These are phyloP conservation scores for Aureobasidium sp. DNA, from an alignment of 2,329 filamentous ascomycete species.

Conservation along the genomic window DNA sequence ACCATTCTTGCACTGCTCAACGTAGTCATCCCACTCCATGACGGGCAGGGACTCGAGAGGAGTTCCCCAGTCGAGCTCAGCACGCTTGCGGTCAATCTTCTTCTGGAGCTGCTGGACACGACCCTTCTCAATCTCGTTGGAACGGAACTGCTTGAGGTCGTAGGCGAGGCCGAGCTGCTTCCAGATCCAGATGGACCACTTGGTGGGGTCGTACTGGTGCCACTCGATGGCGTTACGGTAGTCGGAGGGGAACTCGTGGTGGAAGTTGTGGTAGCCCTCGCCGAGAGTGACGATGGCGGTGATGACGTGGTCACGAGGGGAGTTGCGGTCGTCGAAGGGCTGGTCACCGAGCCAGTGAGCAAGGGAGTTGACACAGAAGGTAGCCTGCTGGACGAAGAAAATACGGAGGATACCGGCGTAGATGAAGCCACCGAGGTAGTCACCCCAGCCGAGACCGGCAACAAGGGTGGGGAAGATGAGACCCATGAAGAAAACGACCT, in stretches of 20 bases:
- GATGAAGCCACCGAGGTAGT: constrained; percentile 74
- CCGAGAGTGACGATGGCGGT: constrained; percentile 79
- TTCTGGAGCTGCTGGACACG: constrained; percentile 83
- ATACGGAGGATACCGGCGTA: constrained; percentile 80
- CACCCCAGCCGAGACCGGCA: constrained; percentile 70
- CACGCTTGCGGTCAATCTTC: constrained; percentile 83
- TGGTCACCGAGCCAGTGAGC: constrained; percentile 89
- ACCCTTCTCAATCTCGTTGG: constrained; percentile 89
- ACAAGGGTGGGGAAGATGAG: constrained; percentile 68
- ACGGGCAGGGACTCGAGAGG: constrained; percentile 80
- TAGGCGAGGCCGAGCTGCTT: constrained; percentile 79
- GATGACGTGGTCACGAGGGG: constrained; percentile 78
- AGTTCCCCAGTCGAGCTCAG: constrained; percentile 76
- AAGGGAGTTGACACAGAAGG: constrained; percentile 87
- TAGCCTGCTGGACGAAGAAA: constrained; percentile 86
- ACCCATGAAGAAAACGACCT: constrained; percentile 70
- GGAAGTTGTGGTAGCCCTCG: constrained; percentile 92
- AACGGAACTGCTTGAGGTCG: constrained; percentile 83
- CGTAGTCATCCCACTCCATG: constrained; percentile 80
- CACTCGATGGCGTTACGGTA: constrained; percentile 89
- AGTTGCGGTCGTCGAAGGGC: constrained; percentile 89
- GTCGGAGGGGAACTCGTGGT: constrained; percentile 89
- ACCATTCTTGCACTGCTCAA: constrained; percentile 68
- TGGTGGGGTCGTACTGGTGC: constrained; percentile 88
- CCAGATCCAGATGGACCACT: constrained; percentile 80